These are phyloP conservation scores for Phaeosphaeriaceae sp. DNA, from an alignment of 2,329 filamentous ascomycete species.

Conservation along the genomic window DNA sequence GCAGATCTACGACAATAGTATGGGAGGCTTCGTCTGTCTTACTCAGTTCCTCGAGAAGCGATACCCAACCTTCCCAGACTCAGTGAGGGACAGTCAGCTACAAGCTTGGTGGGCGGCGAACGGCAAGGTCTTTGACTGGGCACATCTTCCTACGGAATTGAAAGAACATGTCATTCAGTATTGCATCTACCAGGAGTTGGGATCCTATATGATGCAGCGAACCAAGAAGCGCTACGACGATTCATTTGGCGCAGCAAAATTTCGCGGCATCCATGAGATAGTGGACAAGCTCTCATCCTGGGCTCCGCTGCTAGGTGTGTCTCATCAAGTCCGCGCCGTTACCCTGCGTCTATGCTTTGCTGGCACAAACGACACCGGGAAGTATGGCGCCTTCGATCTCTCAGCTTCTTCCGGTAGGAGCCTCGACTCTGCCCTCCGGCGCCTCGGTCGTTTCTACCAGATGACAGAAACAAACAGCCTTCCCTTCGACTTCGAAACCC, in stretches of 20 bases:
- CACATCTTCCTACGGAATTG: constrained; percentile 29
- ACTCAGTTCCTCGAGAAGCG: constrained; percentile 6
- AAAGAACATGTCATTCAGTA: constrained; percentile 34
- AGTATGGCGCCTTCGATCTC: constrained; percentile 18
- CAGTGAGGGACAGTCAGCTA: constrained; percentile 4
- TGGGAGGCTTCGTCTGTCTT: constrained; percentile 6
- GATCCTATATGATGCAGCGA: background rate
- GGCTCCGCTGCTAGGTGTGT: constrained; percentile 24
- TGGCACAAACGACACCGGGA: constrained; percentile 10
- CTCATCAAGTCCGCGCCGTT: constrained; percentile 30
- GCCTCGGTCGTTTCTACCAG: constrained; percentile 22
- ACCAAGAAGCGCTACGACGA: background rate
- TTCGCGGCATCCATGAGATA: constrained; percentile 21
- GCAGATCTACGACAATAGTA: background rate
- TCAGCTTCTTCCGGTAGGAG: background rate
- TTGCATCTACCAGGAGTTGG: constrained; percentile 2
- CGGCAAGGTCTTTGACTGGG: constrained; percentile 36
- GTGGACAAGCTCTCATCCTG: constrained; percentile 22
- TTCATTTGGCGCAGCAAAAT: background rate
- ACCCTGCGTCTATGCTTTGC: constrained; percentile 28
- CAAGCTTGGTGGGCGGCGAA: constrained; percentile 32
- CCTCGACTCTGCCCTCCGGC: constrained; percentile 12
- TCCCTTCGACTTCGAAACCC: constrained; percentile 4
- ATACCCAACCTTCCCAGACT: constrained; percentile 6
- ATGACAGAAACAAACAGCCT: constrained; percentile 17